Evolutionary conservation across 805 yeast species (phyloP).

Genomic region (Grigorovia yakushimaensis): DNA sequence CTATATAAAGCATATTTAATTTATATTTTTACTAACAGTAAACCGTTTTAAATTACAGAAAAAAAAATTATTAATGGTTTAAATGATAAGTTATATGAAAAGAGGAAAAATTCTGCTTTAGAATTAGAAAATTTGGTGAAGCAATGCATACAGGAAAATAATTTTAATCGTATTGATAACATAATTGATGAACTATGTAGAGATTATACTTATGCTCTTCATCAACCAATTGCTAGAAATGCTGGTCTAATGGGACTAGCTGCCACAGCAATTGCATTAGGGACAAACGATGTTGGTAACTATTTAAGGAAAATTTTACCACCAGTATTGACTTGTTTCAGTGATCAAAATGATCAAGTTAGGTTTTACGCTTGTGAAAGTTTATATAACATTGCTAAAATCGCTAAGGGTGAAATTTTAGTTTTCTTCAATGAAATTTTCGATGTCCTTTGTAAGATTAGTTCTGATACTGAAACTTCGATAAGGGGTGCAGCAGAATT

Average conservation of each 20-base stretch:
- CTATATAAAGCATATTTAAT: no score
- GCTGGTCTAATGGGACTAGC: slow-evolving; percentile 96
- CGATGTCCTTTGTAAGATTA: slow-evolving; percentile 81
- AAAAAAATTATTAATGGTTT: slow-evolving; percentile 58
- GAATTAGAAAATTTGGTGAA: slow-evolving; percentile 73
- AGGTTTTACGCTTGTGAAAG: slow-evolving; percentile 96
- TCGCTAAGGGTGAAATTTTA: slow-evolving; percentile 89
- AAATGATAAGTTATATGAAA: slow-evolving; percentile 65
- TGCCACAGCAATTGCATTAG: slow-evolving; percentile 89
- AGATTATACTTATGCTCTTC: slow-evolving; percentile 72
- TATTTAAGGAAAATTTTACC: slow-evolving; percentile 80
- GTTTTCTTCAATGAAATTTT: slow-evolving; percentile 89
- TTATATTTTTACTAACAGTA: background rate
- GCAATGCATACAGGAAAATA: slow-evolving; percentile 35
- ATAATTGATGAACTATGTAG: slow-evolving; percentile 66
- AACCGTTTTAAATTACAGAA: slow-evolving; percentile 30
- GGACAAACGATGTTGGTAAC: slow-evolving; percentile 69
- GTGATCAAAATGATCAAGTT: slow-evolving; percentile 95
- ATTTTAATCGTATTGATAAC: slow-evolving; percentile 30
- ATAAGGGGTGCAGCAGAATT: slow-evolving; percentile 94
- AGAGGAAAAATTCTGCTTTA: slow-evolving; percentile 66
- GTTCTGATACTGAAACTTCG: slow-evolving; percentile 82
- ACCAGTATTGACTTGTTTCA: slow-evolving; percentile 90
- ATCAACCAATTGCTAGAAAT: slow-evolving; percentile 81
- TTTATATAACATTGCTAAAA: slow-evolving; percentile 89